phyloP scores from a whole-genome alignment of 2,329 filamentous ascomycete genomes.

The Sporothrix protearum region DNA sequence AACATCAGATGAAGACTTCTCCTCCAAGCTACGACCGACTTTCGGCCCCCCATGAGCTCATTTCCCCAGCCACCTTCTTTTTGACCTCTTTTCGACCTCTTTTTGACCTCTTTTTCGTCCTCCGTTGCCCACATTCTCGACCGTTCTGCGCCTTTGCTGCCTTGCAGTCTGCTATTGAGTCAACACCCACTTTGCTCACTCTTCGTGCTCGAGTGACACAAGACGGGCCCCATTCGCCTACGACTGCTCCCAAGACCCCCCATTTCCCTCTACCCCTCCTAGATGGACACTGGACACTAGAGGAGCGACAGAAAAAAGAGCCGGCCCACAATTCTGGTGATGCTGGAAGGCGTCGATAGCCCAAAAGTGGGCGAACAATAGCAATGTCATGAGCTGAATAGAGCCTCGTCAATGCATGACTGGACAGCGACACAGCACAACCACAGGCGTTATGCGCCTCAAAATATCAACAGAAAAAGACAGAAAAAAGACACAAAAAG shows the following conservation, averaged over 20 bases:
- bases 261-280: neutral
- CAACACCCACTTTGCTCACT: constrained; percentile 2
- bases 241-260: neutral
- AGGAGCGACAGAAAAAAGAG: neutral
- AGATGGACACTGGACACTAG: neutral
- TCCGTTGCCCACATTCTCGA: neutral
- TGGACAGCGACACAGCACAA: neutral
- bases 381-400: constrained; percentile 1
- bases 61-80: constrained; percentile 6
- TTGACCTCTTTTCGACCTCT: neutral
- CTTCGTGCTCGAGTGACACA: neutral
- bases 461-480: neutral
- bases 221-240: neutral
- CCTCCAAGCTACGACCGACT: neutral
- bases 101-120: neutral
- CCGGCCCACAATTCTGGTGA: neutral
- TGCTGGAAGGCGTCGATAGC: neutral
- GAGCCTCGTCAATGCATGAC: neutral
- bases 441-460: neutral
- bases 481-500: neutral
- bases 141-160: neutral
- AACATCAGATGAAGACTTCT: constrained; percentile 5
- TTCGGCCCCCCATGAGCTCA: neutral
- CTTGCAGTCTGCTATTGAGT: neutral
- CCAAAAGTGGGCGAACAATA: constrained; percentile 5